A percentile compares a stretch with the other conserved stretches of the same genome.
These are phyloP conservation scores for Beauveria bassiana DNA, from an alignment of 2,329 filamentous ascomycete species.

Conservation along the genomic window DNA sequence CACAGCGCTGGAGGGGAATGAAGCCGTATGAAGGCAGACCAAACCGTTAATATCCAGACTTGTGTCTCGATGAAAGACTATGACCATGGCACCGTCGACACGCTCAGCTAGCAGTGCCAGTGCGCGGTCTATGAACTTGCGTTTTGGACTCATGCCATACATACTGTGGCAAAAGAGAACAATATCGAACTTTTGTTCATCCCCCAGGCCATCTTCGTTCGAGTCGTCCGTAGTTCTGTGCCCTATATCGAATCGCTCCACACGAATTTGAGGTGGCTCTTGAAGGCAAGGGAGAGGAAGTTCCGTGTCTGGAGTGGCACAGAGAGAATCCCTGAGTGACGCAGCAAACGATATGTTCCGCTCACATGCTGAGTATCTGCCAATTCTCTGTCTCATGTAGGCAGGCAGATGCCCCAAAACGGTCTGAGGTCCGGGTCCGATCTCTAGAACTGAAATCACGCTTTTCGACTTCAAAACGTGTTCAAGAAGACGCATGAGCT, in stretches of 20 bases:
- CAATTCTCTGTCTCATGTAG: neutral
- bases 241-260: neutral
- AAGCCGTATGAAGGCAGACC: neutral
- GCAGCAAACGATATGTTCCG: neutral
- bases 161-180: constrained; percentile 58
- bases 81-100: neutral
- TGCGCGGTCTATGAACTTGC: neutral
- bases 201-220: neutral
- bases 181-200: constrained; percentile 40
- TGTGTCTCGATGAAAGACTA: neutral
- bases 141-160: constrained; percentile 49
- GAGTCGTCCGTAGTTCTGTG: neutral
- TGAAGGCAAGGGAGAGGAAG: neutral
- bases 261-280: neutral
- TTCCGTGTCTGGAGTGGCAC: neutral
- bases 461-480: neutral
- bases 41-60: neutral
- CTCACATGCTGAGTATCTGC: neutral
- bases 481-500: neutral
- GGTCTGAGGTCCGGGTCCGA: neutral
- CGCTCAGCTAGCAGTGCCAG: neutral
- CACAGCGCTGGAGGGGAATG: neutral
- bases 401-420: neutral
- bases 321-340: neutral
- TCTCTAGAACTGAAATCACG: neutral